Conservation (phyloP, 2,329 filamentous ascomycete species). For the Trichoderma sp. region DNA sequence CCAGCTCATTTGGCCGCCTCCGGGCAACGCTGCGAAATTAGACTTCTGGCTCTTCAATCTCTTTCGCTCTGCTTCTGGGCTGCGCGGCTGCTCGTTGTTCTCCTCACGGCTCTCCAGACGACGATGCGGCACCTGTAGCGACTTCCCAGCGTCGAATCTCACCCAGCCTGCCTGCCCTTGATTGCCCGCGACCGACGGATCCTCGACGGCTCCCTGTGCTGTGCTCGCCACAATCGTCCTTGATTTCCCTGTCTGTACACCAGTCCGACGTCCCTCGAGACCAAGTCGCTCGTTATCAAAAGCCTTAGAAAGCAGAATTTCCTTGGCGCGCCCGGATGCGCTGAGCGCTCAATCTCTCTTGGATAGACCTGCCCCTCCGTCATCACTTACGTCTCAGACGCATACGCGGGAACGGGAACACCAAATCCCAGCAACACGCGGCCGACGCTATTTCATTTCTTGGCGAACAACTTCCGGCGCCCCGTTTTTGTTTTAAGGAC, state of each 20-base stretch:
- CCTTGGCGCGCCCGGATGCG: constrained; percentile 19
- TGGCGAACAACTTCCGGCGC: constrained; percentile 17
- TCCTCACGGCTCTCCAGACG: not conserved
- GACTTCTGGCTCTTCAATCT: constrained; percentile 17
- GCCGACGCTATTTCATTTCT: constrained; percentile 12
- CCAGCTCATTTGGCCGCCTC: constrained; percentile 21
- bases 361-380: constrained; percentile 26
- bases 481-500: not conserved
- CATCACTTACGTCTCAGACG: not conserved
- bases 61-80: not conserved
- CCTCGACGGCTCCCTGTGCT: not conserved
- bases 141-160: not conserved
- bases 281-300: constrained; percentile 23
- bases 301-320: not conserved
- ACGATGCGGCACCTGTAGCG: constrained; percentile 18
- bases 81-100: constrained; percentile 3
- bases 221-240: not conserved
- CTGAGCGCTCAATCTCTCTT: constrained; percentile 5
- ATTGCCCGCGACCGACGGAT: not conserved
- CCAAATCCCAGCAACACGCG: constrained; percentile 16
- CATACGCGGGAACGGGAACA: not conserved
- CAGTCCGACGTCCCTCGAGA: constrained; percentile 4
- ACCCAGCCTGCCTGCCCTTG: not conserved
- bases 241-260: not conserved
- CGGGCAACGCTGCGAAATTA: constrained; percentile 14